Conservation (phyloP, 306 rosid genomes). For the Trifolium subterraneum region DNA sequence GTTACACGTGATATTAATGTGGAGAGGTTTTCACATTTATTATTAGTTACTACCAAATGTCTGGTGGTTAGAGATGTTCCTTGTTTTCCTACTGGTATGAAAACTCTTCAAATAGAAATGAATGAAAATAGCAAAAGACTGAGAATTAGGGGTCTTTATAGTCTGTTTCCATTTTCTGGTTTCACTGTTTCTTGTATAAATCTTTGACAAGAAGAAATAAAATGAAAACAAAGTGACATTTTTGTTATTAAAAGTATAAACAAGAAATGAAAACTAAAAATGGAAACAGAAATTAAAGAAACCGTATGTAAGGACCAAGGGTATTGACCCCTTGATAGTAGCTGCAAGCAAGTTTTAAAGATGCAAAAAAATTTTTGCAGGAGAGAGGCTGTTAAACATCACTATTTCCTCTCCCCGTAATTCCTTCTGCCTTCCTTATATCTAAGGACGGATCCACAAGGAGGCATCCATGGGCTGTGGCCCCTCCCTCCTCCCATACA, state of each 20-base stretch:
- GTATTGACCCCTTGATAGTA: neutral
- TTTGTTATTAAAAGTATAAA: neutral
- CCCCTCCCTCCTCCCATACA: too few relatives aligned
- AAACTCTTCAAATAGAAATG: neutral
- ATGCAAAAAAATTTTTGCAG: neutral
- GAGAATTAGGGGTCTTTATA: neutral
- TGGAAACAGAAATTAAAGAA: neutral
- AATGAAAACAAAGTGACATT: neutral
- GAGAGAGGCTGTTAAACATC: neutral
- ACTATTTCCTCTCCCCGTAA: neutral
- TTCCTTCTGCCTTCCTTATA: too few relatives aligned
- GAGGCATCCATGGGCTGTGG: too few relatives aligned
- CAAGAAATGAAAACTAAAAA: too few relatives aligned
- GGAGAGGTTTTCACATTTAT: conserved; percentile 6
- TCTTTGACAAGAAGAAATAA: neutral
- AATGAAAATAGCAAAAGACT: neutral
- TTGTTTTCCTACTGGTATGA: conserved; percentile 5
- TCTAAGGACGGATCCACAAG: too few relatives aligned
- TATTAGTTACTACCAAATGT: neutral
- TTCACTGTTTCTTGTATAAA: conserved; percentile 4
- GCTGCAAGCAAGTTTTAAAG: neutral
- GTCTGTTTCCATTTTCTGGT: neutral
- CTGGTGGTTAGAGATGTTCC: neutral
- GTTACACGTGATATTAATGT: neutral
- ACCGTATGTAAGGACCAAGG: neutral